Conservation (phyloP, 352 stramenopile species). For the Pythium phragmiticola region DNA sequence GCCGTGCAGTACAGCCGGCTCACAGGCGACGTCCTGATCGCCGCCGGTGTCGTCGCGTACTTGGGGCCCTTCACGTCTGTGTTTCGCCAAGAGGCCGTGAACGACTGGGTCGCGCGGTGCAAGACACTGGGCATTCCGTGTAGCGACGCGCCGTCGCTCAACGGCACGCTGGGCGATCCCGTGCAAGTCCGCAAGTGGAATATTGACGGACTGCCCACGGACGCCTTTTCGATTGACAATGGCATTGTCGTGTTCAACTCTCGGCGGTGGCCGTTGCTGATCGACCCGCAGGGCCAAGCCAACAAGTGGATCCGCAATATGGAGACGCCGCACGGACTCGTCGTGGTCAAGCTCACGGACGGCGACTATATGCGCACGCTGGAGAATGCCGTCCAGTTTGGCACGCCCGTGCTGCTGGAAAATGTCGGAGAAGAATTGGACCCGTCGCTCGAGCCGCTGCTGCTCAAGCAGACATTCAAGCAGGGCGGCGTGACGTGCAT, state of each 20-base stretch:
- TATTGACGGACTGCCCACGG: constrained; percentile 92
- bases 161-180: constrained; percentile 87
- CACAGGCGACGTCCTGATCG: constrained; percentile 92
- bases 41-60: constrained; percentile 91
- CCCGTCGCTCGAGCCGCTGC: constrained; percentile 90
- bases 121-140: constrained; percentile 81
- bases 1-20: constrained; percentile 85
- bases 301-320: constrained; percentile 97
- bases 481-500: constrained; percentile 91
- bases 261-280: constrained; percentile 93
- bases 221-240: constrained; percentile 94
- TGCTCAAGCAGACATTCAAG: constrained; percentile 95
- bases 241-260: constrained; percentile 95
- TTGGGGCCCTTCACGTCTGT: constrained; percentile 92
- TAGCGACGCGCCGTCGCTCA: constrained; percentile 84
- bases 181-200: constrained; percentile 94
- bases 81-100: constrained; percentile 74
- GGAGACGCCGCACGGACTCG: constrained; percentile 87
- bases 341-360: constrained; percentile 94
- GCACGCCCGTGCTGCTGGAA: constrained; percentile 89
- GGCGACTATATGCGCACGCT: constrained; percentile 92
- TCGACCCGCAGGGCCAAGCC: constrained; percentile 93
- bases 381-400: constrained; percentile 93
- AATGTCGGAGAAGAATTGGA: constrained; percentile 93
- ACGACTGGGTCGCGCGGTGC: constrained; percentile 75